Base-by-base conservation (phyloP, 306 rosid species). In the Glycyrrhiza uralensis region DNA sequence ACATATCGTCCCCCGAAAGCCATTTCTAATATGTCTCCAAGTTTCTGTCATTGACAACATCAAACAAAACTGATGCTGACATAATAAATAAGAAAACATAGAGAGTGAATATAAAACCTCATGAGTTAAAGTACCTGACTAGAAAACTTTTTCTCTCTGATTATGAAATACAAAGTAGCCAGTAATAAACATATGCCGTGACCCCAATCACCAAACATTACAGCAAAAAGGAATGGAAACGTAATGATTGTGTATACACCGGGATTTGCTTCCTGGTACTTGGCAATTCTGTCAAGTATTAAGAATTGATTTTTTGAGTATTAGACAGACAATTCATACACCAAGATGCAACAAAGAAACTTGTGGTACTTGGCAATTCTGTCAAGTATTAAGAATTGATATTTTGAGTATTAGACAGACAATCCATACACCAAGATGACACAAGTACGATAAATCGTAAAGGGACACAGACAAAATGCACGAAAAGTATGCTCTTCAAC, bases 151-250 rank as follows among this genome's bases (percentile, higher is more conserved):
- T 72, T 87, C 84, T 92, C 97, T 29, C 80, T 78, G 52, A 84
- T 73, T 69, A 92, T 87, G 69, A 89, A 81, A 86, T 85, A 89
- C 69, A 85, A 81, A 58, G 89, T 60, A 19, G 86, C 96, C 32
- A 92, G 80, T 76, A 92, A 79, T 87, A 89, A 81, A 83, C 97
- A 92, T 69, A 87, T 79, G 41, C 97, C 97, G 72, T 92, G 97
- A 46, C 91, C 93, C 96, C 91, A 89, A 73, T 92, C 96, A 58
- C 93, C 91, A 78, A 92, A 92, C 96, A 92, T 87, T 45, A 92
- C 93, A 63, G 93, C 91, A 59, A 92, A 89, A 85, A 92, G 96
- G 86, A 92, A 92, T 20, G 93, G 93, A 79, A 92, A 92, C 5
- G 90, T 92, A 72, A 86, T 42, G 47, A 89, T 77, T 30, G 93